Conservation (phyloP, 164 flowering plant species). For the Macadamia tetraphylla region DNA sequence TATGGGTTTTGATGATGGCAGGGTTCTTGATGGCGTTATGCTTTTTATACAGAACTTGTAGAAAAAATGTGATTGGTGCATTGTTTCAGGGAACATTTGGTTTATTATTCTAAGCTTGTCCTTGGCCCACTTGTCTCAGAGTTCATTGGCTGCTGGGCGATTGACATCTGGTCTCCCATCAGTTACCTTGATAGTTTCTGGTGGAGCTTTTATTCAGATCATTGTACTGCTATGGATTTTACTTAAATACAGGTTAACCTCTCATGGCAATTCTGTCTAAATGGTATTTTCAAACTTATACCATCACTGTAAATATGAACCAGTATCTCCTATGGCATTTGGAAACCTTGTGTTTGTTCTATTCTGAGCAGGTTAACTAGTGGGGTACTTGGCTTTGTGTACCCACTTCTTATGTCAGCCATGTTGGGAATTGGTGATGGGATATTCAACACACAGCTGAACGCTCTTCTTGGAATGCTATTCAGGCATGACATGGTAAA, state of each 20-base stretch:
- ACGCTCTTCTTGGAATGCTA: constrained; percentile 78
- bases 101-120: constrained; percentile 8
- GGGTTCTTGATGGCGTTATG: neutral
- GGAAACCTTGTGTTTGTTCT: neutral
- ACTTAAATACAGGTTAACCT: constrained; percentile 48
- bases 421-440: constrained; percentile 88
- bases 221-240: constrained; percentile 67
- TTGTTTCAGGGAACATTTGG: neutral
- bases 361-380: constrained; percentile 39
- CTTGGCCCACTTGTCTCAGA: constrained; percentile 35
- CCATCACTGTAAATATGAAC: neutral
- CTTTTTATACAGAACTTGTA: neutral
- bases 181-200: constrained; percentile 61
- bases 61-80: neutral
- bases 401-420: constrained; percentile 71
- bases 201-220: constrained; percentile 61
- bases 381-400: constrained; percentile 51
- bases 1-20: neutral
- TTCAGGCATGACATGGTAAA: constrained; percentile 81
- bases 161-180: constrained; percentile 74
- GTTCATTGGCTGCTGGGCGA: constrained; percentile 78
- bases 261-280: neutral
- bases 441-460: constrained; percentile 77
- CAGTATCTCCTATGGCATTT: neutral
- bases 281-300: neutral